A percentile compares a stretch with the other conserved stretches of the same genome.
These are phyloP conservation scores for Fragaria iinumae DNA, from an alignment of 306 rosid species.

Conservation along the genomic window DNA sequence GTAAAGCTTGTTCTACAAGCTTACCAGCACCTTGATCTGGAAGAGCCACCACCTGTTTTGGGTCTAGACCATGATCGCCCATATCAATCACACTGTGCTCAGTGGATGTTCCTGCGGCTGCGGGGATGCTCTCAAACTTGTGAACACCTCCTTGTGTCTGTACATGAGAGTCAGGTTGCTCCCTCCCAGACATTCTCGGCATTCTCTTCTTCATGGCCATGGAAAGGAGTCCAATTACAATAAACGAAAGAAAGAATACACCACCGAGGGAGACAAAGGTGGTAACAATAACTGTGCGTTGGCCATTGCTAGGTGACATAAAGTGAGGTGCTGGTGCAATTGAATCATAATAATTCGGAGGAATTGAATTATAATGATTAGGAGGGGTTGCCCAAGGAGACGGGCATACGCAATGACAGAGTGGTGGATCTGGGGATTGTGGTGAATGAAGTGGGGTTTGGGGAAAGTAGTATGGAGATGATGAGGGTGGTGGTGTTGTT, in stretches of 20 bases:
- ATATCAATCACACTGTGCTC: neutral
- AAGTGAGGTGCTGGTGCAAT: neutral
- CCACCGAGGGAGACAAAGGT: conserved; percentile 24
- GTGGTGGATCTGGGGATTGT: neutral
- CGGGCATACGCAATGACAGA: neutral
- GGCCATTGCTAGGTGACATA: neutral
- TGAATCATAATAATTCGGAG: neutral
- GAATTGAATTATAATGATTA: neutral
- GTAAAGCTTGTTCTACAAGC: neutral
- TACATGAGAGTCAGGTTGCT: neutral
- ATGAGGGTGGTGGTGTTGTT: neutral
- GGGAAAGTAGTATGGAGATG: neutral
- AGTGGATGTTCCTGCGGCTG: neutral
- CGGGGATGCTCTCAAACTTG: neutral
- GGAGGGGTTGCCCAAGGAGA: neutral
- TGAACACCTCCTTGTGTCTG: neutral
- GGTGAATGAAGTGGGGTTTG: neutral
- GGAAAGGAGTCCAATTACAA: conserved; percentile 18
- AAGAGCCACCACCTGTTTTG: neutral
- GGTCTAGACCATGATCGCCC: neutral
- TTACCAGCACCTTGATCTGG: neutral
- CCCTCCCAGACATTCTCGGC: neutral
- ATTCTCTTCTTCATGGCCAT: conserved; percentile 15
- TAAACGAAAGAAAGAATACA: conserved; percentile 24
- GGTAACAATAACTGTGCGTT: neutral